Evolutionary conservation across 805 yeast species (phyloP).

Genomic region (Alloascoidea africana): DNA sequence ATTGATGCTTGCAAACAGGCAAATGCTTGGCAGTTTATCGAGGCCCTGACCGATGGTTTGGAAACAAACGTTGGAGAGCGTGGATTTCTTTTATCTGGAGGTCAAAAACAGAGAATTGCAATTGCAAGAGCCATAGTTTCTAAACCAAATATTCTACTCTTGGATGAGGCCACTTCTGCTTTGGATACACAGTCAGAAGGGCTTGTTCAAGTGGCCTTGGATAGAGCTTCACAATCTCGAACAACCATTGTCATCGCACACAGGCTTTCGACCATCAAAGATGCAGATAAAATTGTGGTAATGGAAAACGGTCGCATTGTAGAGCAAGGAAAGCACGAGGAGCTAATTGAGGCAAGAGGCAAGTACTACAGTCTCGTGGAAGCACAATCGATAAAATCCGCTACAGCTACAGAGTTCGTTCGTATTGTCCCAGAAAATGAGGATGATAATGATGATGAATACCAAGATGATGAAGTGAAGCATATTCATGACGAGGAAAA

Average conservation of each 20-base stretch:
- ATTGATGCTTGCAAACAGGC: conserved; percentile 33
- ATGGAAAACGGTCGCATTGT: conserved; percentile 26
- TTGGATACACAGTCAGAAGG: conserved; percentile 48
- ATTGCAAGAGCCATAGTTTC: conserved; percentile 43
- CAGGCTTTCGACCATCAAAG: conserved; percentile 31
- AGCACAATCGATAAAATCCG: conserved; percentile 11
- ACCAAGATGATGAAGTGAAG: too few species aligned
- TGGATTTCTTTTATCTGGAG: conserved; percentile 49
- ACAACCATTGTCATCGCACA: conserved; percentile 42
- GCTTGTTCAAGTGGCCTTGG: conserved; percentile 37
- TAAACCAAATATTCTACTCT: conserved; percentile 35
- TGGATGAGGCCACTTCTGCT: conserved; percentile 60
- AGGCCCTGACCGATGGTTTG: conserved; percentile 33
- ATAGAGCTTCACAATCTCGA: conserved; percentile 13
- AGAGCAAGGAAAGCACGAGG: conserved; percentile 21
- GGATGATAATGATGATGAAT: too few species aligned
- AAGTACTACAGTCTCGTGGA: conserved; percentile 13
- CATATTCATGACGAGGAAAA: too few species aligned
- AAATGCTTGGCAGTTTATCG: conserved; percentile 33
- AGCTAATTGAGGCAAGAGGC: conserved; percentile 13
- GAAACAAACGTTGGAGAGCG: conserved; percentile 47
- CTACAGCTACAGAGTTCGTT: too few species aligned
- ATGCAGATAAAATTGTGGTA: conserved; percentile 32
- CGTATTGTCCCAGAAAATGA: too few species aligned
- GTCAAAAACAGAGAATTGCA: conserved; percentile 53